Evolutionary conservation across 23 red algal species (phyloP).

Genomic region (Gracilariopsis chorda): DNA sequence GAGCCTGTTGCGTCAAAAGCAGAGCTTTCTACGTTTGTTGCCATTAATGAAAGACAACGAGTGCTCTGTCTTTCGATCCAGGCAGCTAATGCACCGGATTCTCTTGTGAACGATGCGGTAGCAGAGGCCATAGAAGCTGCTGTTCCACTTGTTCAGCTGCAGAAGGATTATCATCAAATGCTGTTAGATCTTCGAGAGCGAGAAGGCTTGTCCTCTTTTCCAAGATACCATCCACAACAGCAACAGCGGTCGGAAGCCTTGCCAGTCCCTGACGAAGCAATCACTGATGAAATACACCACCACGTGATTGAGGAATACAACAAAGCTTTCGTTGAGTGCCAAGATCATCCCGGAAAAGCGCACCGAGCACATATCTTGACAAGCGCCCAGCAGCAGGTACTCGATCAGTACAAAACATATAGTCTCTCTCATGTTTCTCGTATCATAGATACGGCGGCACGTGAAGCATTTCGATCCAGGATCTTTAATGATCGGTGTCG

Average conservation of each 20-base stretch:
- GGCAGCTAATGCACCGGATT: background rate
- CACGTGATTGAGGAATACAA: background rate
- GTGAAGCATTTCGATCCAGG: slow-evolving; percentile 43
- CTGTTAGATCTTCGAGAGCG: background rate
- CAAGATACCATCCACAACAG: slow-evolving; percentile 7
- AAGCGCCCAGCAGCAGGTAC: slow-evolving; percentile 16
- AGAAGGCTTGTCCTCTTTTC: slow-evolving; percentile 35
- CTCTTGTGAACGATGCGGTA: slow-evolving; percentile 10
- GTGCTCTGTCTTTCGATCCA: slow-evolving; percentile 37
- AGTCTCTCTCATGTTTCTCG: background rate
- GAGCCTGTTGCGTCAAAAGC: background rate
- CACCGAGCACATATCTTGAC: slow-evolving; percentile 49
- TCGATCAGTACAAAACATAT: background rate
- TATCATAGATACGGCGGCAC: background rate
- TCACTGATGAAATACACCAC: background rate
- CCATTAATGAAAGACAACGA: background rate
- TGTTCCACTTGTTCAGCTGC: slow-evolving; percentile 3
- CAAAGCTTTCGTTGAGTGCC: slow-evolving; percentile 40
- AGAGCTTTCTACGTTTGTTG: slow-evolving; percentile 32
- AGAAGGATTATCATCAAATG: slow-evolving; percentile 25
- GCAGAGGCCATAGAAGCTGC: slow-evolving; percentile 20
- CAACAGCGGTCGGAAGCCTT: background rate
- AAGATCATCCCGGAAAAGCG: slow-evolving; percentile 44
- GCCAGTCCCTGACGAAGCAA: background rate
- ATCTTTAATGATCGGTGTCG: slow-evolving; percentile 24